These are phyloP conservation scores for Eimeria acervulina DNA, from an alignment of 169 alveolate genomes.

Conservation along the genomic window DNA sequence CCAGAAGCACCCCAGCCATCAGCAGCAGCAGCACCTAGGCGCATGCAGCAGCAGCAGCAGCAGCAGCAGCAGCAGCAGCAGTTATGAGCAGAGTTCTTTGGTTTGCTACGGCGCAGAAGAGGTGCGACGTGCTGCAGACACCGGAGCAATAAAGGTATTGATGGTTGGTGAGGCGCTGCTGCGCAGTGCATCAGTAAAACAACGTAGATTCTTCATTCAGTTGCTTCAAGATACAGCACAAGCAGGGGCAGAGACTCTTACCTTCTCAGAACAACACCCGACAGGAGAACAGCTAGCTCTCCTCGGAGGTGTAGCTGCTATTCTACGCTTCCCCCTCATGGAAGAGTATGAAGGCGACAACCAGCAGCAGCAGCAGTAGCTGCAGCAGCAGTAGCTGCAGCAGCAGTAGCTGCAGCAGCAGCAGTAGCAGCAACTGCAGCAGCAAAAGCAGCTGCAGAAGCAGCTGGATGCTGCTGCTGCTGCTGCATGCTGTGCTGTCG, in stretches of 20 bases:
- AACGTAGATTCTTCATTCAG: conserved; percentile 58
- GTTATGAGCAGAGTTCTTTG: conserved; percentile 40
- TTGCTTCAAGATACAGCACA: conserved; percentile 56
- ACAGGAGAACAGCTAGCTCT: conserved; percentile 78
- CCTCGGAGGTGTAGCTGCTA: conserved; percentile 79
- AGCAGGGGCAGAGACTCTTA: conserved; percentile 75
- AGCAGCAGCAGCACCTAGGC: too few species aligned
- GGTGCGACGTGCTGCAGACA: conserved; percentile 61
- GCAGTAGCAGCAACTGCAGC: background rate
- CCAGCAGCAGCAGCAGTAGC: conserved; percentile 49
- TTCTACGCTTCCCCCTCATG: conserved; percentile 69
- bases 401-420: background rate
- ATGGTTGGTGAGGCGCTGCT: conserved; percentile 70
- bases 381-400: background rate
- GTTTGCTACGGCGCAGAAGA: conserved; percentile 70
- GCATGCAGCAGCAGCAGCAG: too few species aligned
- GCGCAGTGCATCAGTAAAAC: conserved; percentile 7
- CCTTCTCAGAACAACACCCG: conserved; percentile 78
- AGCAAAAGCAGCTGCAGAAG: background rate
- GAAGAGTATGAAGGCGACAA: conserved; percentile 12
- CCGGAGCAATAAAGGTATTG: conserved; percentile 57
- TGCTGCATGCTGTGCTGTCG: too few species aligned
- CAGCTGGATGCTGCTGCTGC: too few species aligned
- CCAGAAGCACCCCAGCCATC: conserved; percentile 24
- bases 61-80: conserved; percentile 57